Evolutionary conservation across 805 yeast species (phyloP).

Genomic region (Lipomyces yamanashiensis): DNA sequence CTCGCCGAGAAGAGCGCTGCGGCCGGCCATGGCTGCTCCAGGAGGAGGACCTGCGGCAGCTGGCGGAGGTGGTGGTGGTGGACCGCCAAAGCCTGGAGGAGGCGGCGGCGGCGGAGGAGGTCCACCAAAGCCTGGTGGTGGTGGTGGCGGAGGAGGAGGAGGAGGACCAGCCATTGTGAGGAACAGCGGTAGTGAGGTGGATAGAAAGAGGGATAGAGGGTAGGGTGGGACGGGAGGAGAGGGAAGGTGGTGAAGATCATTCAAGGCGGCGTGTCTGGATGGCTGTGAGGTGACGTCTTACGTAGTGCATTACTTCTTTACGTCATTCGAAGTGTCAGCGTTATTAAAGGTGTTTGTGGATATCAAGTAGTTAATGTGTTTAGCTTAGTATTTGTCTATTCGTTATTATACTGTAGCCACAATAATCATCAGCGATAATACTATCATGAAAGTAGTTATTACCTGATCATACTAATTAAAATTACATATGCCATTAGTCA

Average conservation of each 20-base stretch:
- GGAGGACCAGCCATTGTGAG: constrained; percentile 26
- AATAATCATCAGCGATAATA: no score
- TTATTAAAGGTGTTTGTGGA: no score
- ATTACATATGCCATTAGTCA: no score
- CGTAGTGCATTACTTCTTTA: no score
- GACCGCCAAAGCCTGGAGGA: constrained; percentile 25
- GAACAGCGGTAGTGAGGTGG: not conserved
- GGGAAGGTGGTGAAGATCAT: not conserved
- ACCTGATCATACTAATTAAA: no score
- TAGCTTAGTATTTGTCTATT: no score
- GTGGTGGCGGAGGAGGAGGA: constrained; percentile 24
- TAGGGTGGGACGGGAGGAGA: not conserved
- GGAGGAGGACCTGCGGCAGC: constrained; percentile 32
- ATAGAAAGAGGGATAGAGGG: not conserved
- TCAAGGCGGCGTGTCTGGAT: no score
- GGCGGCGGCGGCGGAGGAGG: constrained; percentile 40
- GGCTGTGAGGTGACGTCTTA: no score
- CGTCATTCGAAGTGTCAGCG: no score
- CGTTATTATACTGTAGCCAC: no score
- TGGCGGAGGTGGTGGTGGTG: constrained; percentile 36
- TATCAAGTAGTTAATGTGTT: no score
- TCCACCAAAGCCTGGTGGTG: constrained; percentile 25
- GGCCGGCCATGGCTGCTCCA: constrained; percentile 21
- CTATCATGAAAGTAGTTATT: no score
- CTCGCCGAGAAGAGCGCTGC: constrained; percentile 66